phyloP scores from a whole-genome alignment of 768 basidiomycete species.

The Mycena epipterygia region DNA sequence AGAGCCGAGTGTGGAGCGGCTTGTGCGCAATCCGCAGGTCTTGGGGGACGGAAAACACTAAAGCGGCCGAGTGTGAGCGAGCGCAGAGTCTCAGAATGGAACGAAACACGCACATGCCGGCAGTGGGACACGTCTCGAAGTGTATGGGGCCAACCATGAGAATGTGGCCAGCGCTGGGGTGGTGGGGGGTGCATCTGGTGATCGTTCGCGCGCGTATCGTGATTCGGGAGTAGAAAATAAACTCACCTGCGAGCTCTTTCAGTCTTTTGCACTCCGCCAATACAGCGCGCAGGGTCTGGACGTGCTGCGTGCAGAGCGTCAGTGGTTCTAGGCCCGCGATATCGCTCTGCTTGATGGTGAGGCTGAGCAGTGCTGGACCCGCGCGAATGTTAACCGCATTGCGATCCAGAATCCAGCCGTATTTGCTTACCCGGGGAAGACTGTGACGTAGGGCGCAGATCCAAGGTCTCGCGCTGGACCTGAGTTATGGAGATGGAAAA shows the following conservation, averaged over 20 bases:
- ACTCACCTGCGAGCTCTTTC: slow-evolving; percentile 63
- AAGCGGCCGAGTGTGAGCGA: no score
- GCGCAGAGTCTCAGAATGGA: slow-evolving; percentile 32
- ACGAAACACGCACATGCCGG: slow-evolving; percentile 44
- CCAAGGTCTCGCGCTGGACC: slow-evolving; percentile 54
- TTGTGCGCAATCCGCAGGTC: slow-evolving; percentile 68
- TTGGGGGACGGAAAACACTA: slow-evolving; percentile 58
- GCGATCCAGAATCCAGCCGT: not conserved
- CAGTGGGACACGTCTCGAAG: slow-evolving; percentile 42
- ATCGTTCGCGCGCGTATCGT: slow-evolving; percentile 2
- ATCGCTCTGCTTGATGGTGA: slow-evolving; percentile 66
- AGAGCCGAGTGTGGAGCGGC: slow-evolving; percentile 68
- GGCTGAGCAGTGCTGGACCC: slow-evolving; percentile 65
- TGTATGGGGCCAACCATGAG: slow-evolving; percentile 63
- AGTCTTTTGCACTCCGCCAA: slow-evolving; percentile 70
- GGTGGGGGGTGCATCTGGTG: slow-evolving; percentile 20
- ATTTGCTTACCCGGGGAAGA: slow-evolving; percentile 37
- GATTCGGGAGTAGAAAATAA: not conserved
- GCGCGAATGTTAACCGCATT: not conserved
- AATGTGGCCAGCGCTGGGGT: slow-evolving; percentile 52
- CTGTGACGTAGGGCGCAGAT: slow-evolving; percentile 45
- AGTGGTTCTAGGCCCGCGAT: slow-evolving; percentile 48
- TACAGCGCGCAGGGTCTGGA: slow-evolving; percentile 60
- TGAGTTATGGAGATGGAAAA: slow-evolving; percentile 73
- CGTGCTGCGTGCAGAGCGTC: slow-evolving; percentile 62